Base-by-base conservation (phyloP, 2,329 filamentous ascomycete species). In the Fusarium gaditjirri region DNA sequence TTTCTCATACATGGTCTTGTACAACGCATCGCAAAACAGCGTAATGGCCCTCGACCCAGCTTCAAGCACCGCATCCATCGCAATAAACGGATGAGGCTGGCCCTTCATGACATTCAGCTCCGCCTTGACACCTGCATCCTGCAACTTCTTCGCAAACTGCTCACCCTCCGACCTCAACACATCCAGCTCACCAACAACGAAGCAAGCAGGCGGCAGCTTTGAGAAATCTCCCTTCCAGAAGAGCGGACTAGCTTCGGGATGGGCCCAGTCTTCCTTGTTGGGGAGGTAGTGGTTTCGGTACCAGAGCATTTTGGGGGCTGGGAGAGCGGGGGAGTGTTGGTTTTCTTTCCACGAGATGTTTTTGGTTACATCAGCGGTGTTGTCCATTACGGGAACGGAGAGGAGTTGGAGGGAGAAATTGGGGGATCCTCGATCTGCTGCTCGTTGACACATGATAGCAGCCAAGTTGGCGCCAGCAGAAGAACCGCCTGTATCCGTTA, bases 391-490 rank as follows among this genome's bases (percentile, higher is more conserved):
- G 0, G 65, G 64, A 0, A 68, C 64, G 4, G 65, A 68, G 2
- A 68, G 64, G 5, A 68, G 65, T 21, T 68, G 65, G 0, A 68
- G 39, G 6, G 65, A 68, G 29, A 68, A 63, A 0, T 42, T 36
- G 0, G 57, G 39, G 1, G 23, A 42, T 29, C 27, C 39, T 13
- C 29, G 44, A n/a, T 68, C 57, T 10, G 64, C 64, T 2, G 65
- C 65, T 9, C 65, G 50, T 39, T 68, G 65, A 1, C 65, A 68
- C 57, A 68, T 68, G 12, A 68, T 41, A 5, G 64, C 64, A 8
- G 64, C 65, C 11, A 68, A 13, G 14, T 68, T 68, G 0, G 65
- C 64, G 0, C 65, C 65, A 12, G 65, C 65, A 23, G 65, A 68
- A 4, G 65, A 68, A 3, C 65, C 65, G 10, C 65, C 63, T 68